These are phyloP conservation scores for Alternaria ethzedia DNA, from an alignment of 2,329 filamentous ascomycete species.

Conservation along the genomic window DNA sequence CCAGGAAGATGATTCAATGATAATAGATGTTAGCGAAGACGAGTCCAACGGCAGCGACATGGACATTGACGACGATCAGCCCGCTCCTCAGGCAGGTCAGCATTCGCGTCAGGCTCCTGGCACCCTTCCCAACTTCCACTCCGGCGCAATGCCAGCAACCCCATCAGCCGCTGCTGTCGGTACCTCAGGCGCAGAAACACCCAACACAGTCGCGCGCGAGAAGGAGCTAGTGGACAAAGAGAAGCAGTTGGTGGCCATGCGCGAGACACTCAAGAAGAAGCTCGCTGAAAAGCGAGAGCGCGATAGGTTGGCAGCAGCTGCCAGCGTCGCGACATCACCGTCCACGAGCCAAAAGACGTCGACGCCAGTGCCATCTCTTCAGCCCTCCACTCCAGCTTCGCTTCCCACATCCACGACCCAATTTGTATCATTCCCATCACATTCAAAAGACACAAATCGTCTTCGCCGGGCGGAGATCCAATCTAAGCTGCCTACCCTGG, in stretches of 20 bases:
- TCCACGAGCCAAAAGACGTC: not conserved
- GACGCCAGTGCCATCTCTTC: slow-evolving; percentile 1
- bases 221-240: slow-evolving; percentile 57
- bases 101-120: slow-evolving; percentile 16
- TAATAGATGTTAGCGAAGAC: slow-evolving; percentile 86
- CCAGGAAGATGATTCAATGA: slow-evolving; percentile 68
- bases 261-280: slow-evolving; percentile 34
- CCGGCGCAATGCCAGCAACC: slow-evolving; percentile 29
- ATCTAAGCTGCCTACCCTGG: slow-evolving; percentile 53
- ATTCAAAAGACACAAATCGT: slow-evolving; percentile 18
- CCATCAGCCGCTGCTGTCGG: slow-evolving; percentile 33
- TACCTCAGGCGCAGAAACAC: slow-evolving; percentile 46
- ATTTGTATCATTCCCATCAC: not conserved
- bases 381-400: not conserved
- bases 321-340: not conserved
- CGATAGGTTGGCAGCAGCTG: slow-evolving; percentile 22
- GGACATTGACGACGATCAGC: slow-evolving; percentile 66
- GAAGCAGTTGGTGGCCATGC: slow-evolving; percentile 57
- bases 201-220: slow-evolving; percentile 44
- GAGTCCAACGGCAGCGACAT: slow-evolving; percentile 68
- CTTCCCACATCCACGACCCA: not conserved
- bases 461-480: slow-evolving; percentile 58
- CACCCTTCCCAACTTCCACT: slow-evolving; percentile 32
- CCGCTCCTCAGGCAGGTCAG: slow-evolving; percentile 31
- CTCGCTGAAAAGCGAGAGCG: slow-evolving; percentile 33